Conservation (phyloP, 768 basidiomycete genomes). For the Amylocystis lapponica region DNA sequence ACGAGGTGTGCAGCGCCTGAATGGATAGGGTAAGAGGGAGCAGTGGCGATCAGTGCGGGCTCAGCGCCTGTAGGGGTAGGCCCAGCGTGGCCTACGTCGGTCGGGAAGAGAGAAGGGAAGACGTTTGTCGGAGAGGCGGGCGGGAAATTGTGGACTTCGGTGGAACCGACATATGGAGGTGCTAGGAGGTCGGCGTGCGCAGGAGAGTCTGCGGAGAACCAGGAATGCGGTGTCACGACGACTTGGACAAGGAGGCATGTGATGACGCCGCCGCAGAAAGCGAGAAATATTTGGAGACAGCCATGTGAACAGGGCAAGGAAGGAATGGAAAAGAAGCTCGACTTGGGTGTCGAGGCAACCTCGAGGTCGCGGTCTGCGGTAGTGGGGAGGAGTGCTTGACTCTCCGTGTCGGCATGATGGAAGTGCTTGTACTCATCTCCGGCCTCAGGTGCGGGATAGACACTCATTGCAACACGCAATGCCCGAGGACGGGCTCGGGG, state of each 20-base stretch:
- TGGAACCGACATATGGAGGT: conserved; percentile 67
- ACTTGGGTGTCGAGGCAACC: background rate
- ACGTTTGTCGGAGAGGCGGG: conserved; percentile 70
- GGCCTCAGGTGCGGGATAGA: too few relatives aligned
- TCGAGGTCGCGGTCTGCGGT: background rate
- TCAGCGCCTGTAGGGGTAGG: conserved; percentile 78
- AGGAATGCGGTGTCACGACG: conserved; percentile 37
- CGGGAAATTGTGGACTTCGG: conserved; percentile 63
- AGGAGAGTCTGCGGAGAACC: conserved; percentile 18
- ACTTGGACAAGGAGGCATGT: conserved; percentile 47
- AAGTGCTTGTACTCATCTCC: conserved; percentile 4
- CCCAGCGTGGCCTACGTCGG: conserved; percentile 72
- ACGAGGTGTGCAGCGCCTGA: conserved; percentile 64
- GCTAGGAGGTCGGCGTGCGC: conserved; percentile 43
- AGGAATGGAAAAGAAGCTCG: background rate
- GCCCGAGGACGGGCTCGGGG: too few relatives aligned
- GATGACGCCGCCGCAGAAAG: conserved; percentile 39
- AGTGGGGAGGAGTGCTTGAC: conserved; percentile 4
- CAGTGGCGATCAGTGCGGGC: conserved; percentile 64
- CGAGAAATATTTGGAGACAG: conserved; percentile 6
- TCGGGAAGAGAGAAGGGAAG: conserved; percentile 68
- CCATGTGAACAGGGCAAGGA: background rate
- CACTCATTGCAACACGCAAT: too few relatives aligned
- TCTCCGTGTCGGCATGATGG: background rate
- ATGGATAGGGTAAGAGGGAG: conserved; percentile 74